Conservation (phyloP, 176 grass and related monocot genomes). For the Olyra latifolia region DNA sequence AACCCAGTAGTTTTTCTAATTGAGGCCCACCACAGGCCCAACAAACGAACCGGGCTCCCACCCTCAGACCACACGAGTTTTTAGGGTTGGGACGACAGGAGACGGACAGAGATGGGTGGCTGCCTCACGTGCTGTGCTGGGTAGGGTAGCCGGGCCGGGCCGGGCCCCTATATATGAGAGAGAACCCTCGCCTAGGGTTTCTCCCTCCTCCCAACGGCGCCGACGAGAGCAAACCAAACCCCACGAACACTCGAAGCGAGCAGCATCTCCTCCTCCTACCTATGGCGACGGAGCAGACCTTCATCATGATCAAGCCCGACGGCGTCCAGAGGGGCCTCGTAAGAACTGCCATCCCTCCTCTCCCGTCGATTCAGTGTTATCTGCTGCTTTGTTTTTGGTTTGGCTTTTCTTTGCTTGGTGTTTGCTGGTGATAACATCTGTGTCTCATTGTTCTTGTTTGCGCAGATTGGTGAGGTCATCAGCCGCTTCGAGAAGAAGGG, state of each 20-base stretch:
- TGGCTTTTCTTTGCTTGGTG: neutral
- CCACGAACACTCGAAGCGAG: neutral
- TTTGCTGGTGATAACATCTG: neutral
- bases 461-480: conserved; percentile 89
- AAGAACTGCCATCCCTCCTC: neutral
- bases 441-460: neutral
- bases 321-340: conserved; percentile 79
- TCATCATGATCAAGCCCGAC: conserved; percentile 88
- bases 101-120: neutral
- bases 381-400: neutral
- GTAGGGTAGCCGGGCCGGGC: neutral
- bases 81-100: neutral
- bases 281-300: conserved; percentile 58
- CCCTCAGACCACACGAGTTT: neutral
- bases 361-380: neutral
- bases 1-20: neutral
- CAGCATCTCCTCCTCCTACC: neutral
- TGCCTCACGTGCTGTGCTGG: neutral
- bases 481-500: conserved; percentile 97
- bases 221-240: conserved; percentile 2
- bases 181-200: conserved; percentile 28
- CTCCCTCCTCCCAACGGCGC: conserved; percentile 25
- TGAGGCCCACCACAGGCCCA: neutral
- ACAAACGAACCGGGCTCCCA: neutral
- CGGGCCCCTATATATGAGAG: neutral